Base-by-base conservation (phyloP, 257 asterid genomes). In the Haberlea rhodopensis region DNA sequence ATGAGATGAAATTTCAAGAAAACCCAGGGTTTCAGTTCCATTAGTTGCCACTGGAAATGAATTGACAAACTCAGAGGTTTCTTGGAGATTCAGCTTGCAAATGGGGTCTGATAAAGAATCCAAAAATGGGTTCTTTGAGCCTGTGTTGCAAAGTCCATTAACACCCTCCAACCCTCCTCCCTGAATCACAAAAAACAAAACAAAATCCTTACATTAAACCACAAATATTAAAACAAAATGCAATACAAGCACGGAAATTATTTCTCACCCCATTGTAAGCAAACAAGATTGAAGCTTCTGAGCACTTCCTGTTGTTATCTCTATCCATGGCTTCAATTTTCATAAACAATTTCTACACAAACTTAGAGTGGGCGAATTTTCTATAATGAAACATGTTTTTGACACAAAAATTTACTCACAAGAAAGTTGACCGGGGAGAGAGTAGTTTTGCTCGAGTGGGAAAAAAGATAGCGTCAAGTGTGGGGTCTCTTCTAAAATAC, bases 21-120 rank as follows among this genome's bases (percentile, higher is more conserved):
- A 53, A 43, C 71, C 81, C 40, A 81, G 67, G 34, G 20, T 69
- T 6, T 79, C 79, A 13, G 22, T 45, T 11, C 69, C 80, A 69
- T 65, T 75, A 67, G 66, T 64, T 11, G 71, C 70, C 69, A 70
- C 67, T 54, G 98, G 89, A 60, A 86, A 84, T 48, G 97, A 77
- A 78, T 75, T 86, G 6, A 82, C 96, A 81, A 91, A 88, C 29
- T 86, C 96, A 18, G 95, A 84, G 46, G 91, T 89, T 49, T 92
- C 98, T 62, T 84, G 85, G 63, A 92, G 89, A 66, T 85, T 84
- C 82, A 92, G 83, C 75, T 84, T 85, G 83, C 96, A 89, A 26
- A 87, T 75, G 16, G 98, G 91, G 73, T 87, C 95, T 37, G 80
- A 55, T 61, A 82, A 79, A 21, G 81, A 63, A 55, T 85, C 91